These are phyloP conservation scores for Aotearoamyces nothofagi DNA, from an alignment of 2,329 filamentous ascomycete species.

Conservation along the genomic window DNA sequence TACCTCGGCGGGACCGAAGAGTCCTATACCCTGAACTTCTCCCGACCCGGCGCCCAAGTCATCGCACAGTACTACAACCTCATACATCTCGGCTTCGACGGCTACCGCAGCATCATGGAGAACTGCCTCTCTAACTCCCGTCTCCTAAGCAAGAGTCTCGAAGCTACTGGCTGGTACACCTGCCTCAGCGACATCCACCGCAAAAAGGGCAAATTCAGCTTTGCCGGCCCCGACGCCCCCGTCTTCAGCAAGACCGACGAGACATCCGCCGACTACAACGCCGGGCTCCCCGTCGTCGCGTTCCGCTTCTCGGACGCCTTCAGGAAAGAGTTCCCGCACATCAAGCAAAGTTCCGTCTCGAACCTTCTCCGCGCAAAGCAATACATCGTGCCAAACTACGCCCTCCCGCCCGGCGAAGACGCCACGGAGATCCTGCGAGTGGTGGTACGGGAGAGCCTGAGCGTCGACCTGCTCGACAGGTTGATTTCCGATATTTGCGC, in stretches of 20 bases:
- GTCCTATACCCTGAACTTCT: slow-evolving; percentile 60
- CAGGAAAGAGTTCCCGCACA: slow-evolving; percentile 40
- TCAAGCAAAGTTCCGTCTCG: slow-evolving; percentile 48
- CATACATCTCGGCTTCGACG: slow-evolving; percentile 51
- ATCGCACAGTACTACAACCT: slow-evolving; percentile 62
- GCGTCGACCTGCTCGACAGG: slow-evolving; percentile 49
- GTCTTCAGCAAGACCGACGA: slow-evolving; percentile 27
- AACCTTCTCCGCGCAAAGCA: slow-evolving; percentile 49
- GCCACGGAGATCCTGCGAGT: slow-evolving; percentile 51
- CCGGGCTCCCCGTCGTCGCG: slow-evolving; percentile 53
- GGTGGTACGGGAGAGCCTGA: slow-evolving; percentile 52
- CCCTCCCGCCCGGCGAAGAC: slow-evolving; percentile 45
- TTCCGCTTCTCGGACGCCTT: slow-evolving; percentile 49
- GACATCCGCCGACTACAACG: slow-evolving; percentile 43
- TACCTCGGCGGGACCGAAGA: slow-evolving; percentile 60
- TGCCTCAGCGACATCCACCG: slow-evolving; percentile 52
- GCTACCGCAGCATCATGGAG: slow-evolving; percentile 50
- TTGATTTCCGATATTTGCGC: slow-evolving; percentile 43
- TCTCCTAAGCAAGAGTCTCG: slow-evolving; percentile 44
- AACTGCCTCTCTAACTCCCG: slow-evolving; percentile 51
- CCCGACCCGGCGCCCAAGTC: slow-evolving; percentile 52
- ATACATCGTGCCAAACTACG: slow-evolving; percentile 60
- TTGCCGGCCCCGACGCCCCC: slow-evolving; percentile 14
- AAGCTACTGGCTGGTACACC: slow-evolving; percentile 50
- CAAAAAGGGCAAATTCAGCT: slow-evolving; percentile 29